A percentile compares a stretch with the other conserved stretches of the same genome.
Evolutionary conservation across 768 basidiomycete genomes (phyloP).

Genomic region (Boletus vermiculosoides): DNA sequence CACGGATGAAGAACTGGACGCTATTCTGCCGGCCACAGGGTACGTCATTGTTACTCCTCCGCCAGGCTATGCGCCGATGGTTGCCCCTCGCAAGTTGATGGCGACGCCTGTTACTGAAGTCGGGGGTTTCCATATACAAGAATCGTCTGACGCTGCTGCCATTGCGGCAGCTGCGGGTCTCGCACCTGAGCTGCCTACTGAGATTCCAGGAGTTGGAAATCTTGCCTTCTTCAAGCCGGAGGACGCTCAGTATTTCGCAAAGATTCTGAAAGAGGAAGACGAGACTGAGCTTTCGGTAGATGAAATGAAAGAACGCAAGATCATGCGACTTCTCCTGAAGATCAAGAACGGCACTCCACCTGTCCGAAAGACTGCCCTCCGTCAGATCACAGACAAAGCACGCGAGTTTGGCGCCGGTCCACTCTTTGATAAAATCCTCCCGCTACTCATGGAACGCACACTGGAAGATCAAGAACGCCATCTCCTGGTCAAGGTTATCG

Average conservation of each 20-base stretch:
- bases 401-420: slow-evolving; percentile 98
- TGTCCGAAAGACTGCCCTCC: slow-evolving; percentile 93
- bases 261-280: slow-evolving; percentile 93
- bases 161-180: slow-evolving; percentile 88
- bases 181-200: slow-evolving; percentile 90
- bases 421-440: slow-evolving; percentile 96
- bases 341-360: slow-evolving; percentile 99
- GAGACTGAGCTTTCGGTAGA: slow-evolving; percentile 91
- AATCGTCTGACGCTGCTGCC: slow-evolving; percentile 88
- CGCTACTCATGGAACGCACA: slow-evolving; percentile 95
- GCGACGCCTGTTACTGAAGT: slow-evolving; percentile 52
- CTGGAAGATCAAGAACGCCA: slow-evolving; percentile 99
- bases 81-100: slow-evolving; percentile 62
- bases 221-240: slow-evolving; percentile 98
- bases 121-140: slow-evolving; percentile 95
- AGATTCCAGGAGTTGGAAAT: slow-evolving; percentile 96
- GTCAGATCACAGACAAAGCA: slow-evolving; percentile 99
- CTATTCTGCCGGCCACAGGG: slow-evolving; percentile 80
- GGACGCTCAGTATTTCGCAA: slow-evolving; percentile 97
- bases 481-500: slow-evolving; percentile 97
- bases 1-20: slow-evolving; percentile 93
- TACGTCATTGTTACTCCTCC: slow-evolving; percentile 94
- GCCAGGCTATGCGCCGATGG: slow-evolving; percentile 84
- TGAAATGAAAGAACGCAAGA: slow-evolving; percentile 99
- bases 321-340: slow-evolving; percentile 95